Percentiles rank a stretch among this genome's conserved stretches.
Evolutionary conservation across 345 rosid genomes (phyloP).

Genomic region (Camelina hispida): DNA sequence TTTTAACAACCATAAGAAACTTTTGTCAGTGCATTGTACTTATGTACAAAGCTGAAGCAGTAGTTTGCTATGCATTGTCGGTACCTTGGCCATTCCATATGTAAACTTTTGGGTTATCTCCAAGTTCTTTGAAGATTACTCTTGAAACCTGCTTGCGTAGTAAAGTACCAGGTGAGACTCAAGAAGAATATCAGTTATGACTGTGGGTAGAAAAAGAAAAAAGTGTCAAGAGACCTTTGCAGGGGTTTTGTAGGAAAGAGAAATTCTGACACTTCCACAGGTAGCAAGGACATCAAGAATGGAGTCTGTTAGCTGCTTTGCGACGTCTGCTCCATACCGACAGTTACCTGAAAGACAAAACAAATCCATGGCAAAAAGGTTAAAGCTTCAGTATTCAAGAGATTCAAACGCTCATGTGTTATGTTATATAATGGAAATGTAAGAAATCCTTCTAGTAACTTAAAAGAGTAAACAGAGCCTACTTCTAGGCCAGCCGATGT

Average conservation of each 20-base stretch:
- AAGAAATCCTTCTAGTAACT: conserved; percentile 18
- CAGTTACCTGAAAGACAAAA: conserved; percentile 59
- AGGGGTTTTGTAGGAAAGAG: conserved; percentile 84
- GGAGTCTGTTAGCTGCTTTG: conserved; percentile 69
- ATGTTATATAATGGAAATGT: not conserved
- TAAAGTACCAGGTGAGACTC: conserved; percentile 13
- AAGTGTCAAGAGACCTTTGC: conserved; percentile 60
- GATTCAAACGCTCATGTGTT: not conserved
- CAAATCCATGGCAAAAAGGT: not conserved
- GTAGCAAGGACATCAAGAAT: conserved; percentile 63
- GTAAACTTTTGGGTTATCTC: conserved; percentile 77
- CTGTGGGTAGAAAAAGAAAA: conserved; percentile 8
- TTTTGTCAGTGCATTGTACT: conserved; percentile 1
- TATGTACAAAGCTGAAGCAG: conserved; percentile 9
- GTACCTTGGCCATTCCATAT: conserved; percentile 96
- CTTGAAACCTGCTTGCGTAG: conserved; percentile 60
- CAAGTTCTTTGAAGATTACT: conserved; percentile 68
- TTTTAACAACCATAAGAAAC: conserved; percentile 34
- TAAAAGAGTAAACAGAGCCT: conserved; percentile 38
- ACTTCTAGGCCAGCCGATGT: conserved; percentile 92
- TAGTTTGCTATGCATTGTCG: not conserved
- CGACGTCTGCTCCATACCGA: conserved; percentile 84
- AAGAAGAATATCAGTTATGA: not conserved
- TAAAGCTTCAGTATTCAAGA: conserved; percentile 10
- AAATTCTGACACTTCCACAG: conserved; percentile 88